Evolutionary conservation across 495 filamentous ascomycete genomes (phyloP).

Genomic region (Haplographium delicatum): DNA sequence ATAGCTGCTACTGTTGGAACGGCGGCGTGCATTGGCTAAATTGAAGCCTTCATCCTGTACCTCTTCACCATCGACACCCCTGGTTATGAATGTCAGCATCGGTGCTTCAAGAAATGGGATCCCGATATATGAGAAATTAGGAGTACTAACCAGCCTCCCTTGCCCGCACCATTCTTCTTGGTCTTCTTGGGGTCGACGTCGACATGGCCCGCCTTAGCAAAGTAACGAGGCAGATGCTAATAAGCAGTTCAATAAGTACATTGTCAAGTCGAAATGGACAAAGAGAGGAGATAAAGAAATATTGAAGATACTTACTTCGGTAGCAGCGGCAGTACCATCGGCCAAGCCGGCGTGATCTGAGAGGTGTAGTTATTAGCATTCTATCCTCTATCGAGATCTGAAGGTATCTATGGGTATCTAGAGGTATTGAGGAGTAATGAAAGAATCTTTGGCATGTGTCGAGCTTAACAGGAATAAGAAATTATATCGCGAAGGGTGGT

Average conservation of each 20-base stretch:
- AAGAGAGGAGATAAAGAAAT: too few species aligned
- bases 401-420: too few species aligned
- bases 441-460: background rate
- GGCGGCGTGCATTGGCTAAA: conserved; percentile 80
- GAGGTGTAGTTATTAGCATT: background rate
- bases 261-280: too few species aligned
- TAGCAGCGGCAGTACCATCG: conserved; percentile 53
- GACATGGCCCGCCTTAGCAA: conserved; percentile 78
- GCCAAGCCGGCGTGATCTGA: conserved; percentile 60
- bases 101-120: background rate
- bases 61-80: conserved; percentile 82
- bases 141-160: conserved; percentile 80
- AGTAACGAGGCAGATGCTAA: conserved; percentile 84
- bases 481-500: background rate
- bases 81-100: conserved; percentile 31
- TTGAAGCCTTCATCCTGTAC: conserved; percentile 74
- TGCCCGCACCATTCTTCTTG: conserved; percentile 93
- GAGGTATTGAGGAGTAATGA: too few species aligned
- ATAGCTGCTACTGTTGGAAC: conserved; percentile 79
- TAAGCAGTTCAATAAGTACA: conserved; percentile 26
- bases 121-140: too few species aligned
- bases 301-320: conserved; percentile 7
- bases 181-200: conserved; percentile 84
- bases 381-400: background rate
- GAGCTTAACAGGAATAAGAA: background rate